Evolutionary conservation across 805 yeast species (phyloP).

Genomic region (Maudiozyma bulderi): DNA sequence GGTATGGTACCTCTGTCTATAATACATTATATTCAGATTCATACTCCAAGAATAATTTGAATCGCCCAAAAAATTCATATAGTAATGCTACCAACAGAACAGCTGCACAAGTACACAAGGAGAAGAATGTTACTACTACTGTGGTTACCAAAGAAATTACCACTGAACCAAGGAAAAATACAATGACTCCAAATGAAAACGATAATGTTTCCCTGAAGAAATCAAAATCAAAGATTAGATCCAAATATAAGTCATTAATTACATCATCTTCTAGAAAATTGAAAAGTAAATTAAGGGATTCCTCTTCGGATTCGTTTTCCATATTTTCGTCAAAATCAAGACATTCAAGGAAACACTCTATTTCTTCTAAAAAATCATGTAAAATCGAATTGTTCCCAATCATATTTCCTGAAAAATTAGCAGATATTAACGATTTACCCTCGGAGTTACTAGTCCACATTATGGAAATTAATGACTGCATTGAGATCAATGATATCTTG

Average conservation of each 20-base stretch:
- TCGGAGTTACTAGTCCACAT: conserved; percentile 25
- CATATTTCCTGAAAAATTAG: conserved; percentile 7
- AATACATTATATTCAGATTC: background rate
- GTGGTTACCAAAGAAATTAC: background rate
- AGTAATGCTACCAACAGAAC: background rate
- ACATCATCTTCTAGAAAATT: conserved; percentile 21
- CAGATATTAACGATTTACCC: conserved; percentile 26
- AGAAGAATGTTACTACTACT: background rate
- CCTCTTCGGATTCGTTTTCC: conserved; percentile 21
- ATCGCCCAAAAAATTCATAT: background rate
- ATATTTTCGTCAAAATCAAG: conserved; percentile 23
- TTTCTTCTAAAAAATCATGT: too few species aligned
- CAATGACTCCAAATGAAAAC: background rate
- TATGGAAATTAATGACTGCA: conserved; percentile 1
- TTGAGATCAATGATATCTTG: background rate
- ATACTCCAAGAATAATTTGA: background rate
- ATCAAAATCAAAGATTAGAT: conserved; percentile 12
- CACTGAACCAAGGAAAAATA: background rate
- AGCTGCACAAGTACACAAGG: background rate
- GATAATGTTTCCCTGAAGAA: background rate
- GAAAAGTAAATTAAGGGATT: conserved; percentile 25
- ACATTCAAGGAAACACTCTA: too few species aligned
- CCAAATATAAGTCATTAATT: conserved; percentile 19
- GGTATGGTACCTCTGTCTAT: conserved; percentile 32
- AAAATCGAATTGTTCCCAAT: background rate